A percentile compares a stretch with the other conserved stretches of the same genome.
Conservation (phyloP, 345 rosid genomes). For the Populus deltoides region DNA sequence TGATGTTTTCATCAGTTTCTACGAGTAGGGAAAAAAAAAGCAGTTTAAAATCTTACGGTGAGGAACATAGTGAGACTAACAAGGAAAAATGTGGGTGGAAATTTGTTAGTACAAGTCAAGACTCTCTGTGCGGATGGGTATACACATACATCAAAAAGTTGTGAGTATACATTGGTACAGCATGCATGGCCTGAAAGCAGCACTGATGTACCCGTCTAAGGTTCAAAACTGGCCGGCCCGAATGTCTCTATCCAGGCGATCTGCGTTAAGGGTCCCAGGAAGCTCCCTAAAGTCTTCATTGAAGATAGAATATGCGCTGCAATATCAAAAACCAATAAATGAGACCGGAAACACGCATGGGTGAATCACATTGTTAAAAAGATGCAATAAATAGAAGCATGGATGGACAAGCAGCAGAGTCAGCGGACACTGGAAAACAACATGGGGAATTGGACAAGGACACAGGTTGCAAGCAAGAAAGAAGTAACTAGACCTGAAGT, state of each 20-base stretch:
- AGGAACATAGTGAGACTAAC: not conserved
- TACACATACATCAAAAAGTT: not conserved
- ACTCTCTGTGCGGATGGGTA: not conserved
- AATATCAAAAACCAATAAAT: not conserved
- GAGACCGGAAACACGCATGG: not conserved
- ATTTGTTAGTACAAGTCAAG: not conserved
- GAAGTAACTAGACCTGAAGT: not conserved
- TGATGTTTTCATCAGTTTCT: too few relatives aligned
- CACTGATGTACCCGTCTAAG: not conserved
- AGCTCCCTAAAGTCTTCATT: constrained; percentile 91
- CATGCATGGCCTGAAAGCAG: not conserved
- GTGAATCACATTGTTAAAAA: not conserved
- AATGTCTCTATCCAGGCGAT: constrained; percentile 69
- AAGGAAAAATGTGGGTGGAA: not conserved
- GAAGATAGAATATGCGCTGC: constrained; percentile 88
- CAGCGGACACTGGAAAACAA: too few relatives aligned
- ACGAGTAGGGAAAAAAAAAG: not conserved
- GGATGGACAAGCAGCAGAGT: too few relatives aligned
- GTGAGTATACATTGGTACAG: not conserved
- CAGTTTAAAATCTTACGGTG: too few relatives aligned
- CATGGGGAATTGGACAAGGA: too few relatives aligned
- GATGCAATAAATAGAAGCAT: too few relatives aligned
- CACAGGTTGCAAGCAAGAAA: too few relatives aligned
- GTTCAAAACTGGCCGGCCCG: constrained; percentile 73
- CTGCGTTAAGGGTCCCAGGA: constrained; percentile 86